Conservation (phyloP, 1,284 basidiomycete species). For the Ustilago cynodontis region DNA sequence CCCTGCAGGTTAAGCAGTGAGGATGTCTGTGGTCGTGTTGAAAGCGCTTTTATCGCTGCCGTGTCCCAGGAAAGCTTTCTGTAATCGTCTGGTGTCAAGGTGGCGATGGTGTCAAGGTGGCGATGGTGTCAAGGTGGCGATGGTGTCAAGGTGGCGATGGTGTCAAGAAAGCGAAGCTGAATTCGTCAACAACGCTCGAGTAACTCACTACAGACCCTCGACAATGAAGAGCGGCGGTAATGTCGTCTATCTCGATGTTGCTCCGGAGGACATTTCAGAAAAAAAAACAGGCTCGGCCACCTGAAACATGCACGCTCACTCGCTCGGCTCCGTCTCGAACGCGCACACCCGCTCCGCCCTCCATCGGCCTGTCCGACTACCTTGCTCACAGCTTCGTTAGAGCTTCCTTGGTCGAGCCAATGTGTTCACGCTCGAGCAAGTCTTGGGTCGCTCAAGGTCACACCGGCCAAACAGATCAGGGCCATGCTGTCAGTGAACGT, state of each 20-base stretch:
- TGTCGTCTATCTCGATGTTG: not conserved
- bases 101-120: slow-evolving; percentile 10
- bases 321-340: slow-evolving; percentile 1
- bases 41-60: not conserved
- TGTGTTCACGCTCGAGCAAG: too few relatives aligned
- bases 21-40: slow-evolving; percentile 13
- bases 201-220: not conserved
- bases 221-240: not conserved
- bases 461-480: too few relatives aligned
- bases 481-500: not conserved
- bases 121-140: not conserved
- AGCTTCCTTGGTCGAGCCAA: not conserved
- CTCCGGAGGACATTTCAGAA: not conserved
- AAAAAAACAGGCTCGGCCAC: slow-evolving; percentile 8
- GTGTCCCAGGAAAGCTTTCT: not conserved
- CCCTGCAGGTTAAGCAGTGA: too few relatives aligned
- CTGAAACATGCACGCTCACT: slow-evolving; percentile 26
- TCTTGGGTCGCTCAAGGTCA: not conserved
- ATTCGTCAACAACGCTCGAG: not conserved
- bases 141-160: slow-evolving; percentile 1
- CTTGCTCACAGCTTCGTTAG: not conserved
- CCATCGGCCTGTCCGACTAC: slow-evolving; percentile 7
- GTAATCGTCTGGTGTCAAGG: not conserved
- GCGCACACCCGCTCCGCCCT: not conserved
- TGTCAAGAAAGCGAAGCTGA: not conserved